These are phyloP conservation scores for Quercus variabilis DNA, from an alignment of 306 rosid species.

Conservation along the genomic window DNA sequence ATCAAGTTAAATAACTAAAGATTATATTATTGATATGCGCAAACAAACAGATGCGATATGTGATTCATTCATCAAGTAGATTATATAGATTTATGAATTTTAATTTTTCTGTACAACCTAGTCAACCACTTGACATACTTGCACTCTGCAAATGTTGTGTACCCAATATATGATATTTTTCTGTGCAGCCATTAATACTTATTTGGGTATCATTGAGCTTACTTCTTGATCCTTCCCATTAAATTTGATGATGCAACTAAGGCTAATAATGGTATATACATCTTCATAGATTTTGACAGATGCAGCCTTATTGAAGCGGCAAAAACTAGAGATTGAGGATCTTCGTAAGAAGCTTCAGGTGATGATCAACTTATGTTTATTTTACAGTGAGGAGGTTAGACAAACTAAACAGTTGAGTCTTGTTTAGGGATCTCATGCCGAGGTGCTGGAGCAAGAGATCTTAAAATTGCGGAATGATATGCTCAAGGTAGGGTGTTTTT, in stretches of 20 bases:
- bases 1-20: not conserved
- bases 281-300: conserved; percentile 79
- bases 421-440: conserved; percentile 88
- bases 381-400: not conserved
- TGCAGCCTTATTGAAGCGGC: conserved; percentile 90
- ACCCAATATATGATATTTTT: not conserved
- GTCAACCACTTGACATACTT: not conserved
- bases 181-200: not conserved
- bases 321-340: conserved; percentile 88
- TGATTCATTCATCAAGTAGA: not conserved
- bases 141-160: not conserved
- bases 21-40: not conserved
- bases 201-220: not conserved
- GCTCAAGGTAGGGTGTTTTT: conserved; percentile 56
- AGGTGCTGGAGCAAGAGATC: conserved; percentile 85
- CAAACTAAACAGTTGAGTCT: conserved; percentile 12
- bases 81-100: not conserved
- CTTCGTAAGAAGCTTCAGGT: conserved; percentile 87
- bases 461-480: conserved; percentile 85
- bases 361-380: conserved; percentile 19
- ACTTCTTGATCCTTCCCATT: not conserved
- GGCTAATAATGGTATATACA: conserved; percentile 3
- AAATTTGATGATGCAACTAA: conserved; percentile 1
- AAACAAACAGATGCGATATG: not conserved
- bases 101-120: not conserved